These are phyloP conservation scores for Herpotrichia juniperi DNA, from an alignment of 2,329 filamentous ascomycete genomes.

Conservation along the genomic window DNA sequence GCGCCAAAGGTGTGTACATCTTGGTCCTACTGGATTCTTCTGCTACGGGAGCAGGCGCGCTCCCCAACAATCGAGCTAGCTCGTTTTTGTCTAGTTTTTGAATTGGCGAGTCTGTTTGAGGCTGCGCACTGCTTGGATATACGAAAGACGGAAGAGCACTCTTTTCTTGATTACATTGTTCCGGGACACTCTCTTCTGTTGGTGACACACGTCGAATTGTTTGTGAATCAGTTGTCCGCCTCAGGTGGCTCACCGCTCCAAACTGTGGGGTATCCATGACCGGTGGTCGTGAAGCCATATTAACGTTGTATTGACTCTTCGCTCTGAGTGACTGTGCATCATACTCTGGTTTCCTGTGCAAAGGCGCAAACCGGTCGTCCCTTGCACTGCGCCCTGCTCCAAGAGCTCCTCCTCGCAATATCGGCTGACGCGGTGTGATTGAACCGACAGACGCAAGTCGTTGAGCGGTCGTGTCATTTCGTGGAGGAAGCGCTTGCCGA, in stretches of 20 bases:
- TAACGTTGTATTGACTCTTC: constrained; percentile 29
- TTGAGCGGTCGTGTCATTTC: neutral
- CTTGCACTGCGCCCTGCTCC: constrained; percentile 22
- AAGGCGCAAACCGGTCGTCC: constrained; percentile 20
- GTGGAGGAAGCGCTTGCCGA: neutral
- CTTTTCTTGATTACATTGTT: too few relatives aligned
- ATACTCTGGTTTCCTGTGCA: neutral
- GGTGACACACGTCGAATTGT: too few relatives aligned
- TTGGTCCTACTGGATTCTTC: constrained; percentile 6
- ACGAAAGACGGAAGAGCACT: neutral
- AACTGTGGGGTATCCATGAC: constrained; percentile 31
- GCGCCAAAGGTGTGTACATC: constrained; percentile 30
- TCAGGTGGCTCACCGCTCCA: constrained; percentile 27
- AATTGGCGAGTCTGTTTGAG: constrained; percentile 7
- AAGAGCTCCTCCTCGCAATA: constrained; percentile 19
- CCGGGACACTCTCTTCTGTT: too few relatives aligned
- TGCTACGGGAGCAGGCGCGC: constrained; percentile 5
- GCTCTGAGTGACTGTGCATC: constrained; percentile 9
- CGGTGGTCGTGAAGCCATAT: constrained; percentile 37
- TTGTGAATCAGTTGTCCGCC: constrained; percentile 31
- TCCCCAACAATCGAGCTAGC: constrained; percentile 31
- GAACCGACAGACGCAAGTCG: neutral
- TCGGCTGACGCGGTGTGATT: constrained; percentile 5
- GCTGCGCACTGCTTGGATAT: too few relatives aligned
- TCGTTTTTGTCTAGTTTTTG: constrained; percentile 35